Evolutionary conservation across 1,139 yeast genomes (phyloP).

Genomic region (Debaryomycetaceae sp.): DNA sequence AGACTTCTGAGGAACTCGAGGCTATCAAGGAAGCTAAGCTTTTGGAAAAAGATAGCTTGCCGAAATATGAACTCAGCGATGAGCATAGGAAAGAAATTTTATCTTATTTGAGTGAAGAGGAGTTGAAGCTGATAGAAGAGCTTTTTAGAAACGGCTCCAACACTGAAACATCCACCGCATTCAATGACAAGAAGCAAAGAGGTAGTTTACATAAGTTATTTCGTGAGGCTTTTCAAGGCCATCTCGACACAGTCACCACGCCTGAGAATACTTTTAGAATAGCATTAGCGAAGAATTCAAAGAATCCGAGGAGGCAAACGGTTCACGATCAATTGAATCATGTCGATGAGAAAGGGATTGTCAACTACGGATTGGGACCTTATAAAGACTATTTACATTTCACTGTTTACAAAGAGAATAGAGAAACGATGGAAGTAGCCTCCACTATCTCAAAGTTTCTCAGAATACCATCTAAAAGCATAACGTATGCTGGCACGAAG

Average conservation of each 20-base stretch:
- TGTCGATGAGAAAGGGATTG: conserved; percentile 44
- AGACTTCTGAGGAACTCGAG: conserved; percentile 34
- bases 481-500: conserved; percentile 91
- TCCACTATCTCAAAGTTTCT: conserved; percentile 67
- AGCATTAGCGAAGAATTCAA: conserved; percentile 41
- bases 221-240: conserved; percentile 69
- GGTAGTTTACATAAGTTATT: conserved; percentile 75
- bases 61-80: conserved; percentile 44
- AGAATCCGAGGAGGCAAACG: conserved; percentile 24
- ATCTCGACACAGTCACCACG: conserved; percentile 76
- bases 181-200: conserved; percentile 67
- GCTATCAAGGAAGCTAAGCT: conserved; percentile 27
- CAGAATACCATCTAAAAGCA: conserved; percentile 63
- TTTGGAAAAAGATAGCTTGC: conserved; percentile 17
- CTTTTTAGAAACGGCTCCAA: conserved; percentile 57
- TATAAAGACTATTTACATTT: conserved; percentile 69
- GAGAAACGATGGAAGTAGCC: conserved; percentile 96
- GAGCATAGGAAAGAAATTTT: conserved; percentile 47
- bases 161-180: conserved; percentile 55
- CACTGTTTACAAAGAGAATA: conserved; percentile 85
- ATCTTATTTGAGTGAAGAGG: conserved; percentile 56
- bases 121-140: conserved; percentile 50
- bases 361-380: conserved; percentile 64
- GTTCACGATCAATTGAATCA: conserved; percentile 48
- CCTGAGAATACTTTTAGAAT: conserved; percentile 62